A percentile compares a stretch with the other conserved stretches of the same genome.
Conservation (phyloP, 2,329 filamentous ascomycete species). For the Calonectria henricotiae region DNA sequence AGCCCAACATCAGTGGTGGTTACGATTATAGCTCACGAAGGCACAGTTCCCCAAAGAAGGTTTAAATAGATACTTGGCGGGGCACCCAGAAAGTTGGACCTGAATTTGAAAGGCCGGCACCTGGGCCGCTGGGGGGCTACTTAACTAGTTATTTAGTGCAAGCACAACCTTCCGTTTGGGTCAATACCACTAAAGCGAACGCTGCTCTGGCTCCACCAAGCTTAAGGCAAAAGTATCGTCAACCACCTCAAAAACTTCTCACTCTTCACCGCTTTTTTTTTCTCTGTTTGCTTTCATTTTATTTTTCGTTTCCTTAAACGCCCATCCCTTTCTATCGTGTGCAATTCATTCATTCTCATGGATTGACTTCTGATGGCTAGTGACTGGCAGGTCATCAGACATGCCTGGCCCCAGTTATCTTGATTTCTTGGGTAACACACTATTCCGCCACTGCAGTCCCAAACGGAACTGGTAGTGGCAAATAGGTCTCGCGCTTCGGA, state of each 20-base stretch:
- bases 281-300: neutral
- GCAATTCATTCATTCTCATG: conserved; percentile 45
- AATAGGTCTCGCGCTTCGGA: conserved; percentile 40
- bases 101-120: neutral
- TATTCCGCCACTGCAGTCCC: conserved; percentile 32
- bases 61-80: neutral
- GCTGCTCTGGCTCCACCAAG: too few species aligned
- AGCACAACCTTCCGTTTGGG: neutral
- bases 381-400: conserved; percentile 28
- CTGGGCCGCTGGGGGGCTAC: neutral
- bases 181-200: neutral
- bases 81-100: conserved; percentile 6
- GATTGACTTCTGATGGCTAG: conserved; percentile 45
- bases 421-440: conserved; percentile 30
- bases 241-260: conserved; percentile 38
- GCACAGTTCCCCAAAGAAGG: neutral
- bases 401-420: conserved; percentile 36
- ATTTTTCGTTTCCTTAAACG: neutral
- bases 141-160: neutral
- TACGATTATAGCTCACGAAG: neutral
- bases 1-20: neutral
- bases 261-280: conserved; percentile 44
- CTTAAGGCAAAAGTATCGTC: neutral
- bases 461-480: conserved; percentile 42
- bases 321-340: conserved; percentile 41